These are phyloP conservation scores for Leccinum subgranulosum DNA, from an alignment of 768 basidiomycete species.

Conservation along the genomic window DNA sequence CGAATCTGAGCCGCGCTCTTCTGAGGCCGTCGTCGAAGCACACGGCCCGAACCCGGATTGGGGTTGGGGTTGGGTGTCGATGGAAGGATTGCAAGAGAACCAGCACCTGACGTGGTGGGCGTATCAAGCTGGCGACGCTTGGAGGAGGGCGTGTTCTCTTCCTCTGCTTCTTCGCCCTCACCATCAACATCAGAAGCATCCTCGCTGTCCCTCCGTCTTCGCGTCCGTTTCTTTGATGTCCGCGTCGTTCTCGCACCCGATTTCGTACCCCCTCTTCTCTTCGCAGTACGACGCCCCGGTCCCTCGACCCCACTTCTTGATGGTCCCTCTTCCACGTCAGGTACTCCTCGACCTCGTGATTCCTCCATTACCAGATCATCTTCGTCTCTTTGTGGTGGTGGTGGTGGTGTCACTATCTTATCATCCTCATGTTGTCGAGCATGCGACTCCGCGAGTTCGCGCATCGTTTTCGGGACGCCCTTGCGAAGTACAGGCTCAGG, in stretches of 20 bases:
- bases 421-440: conserved; percentile 1
- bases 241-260: conserved; percentile 7
- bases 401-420: background rate
- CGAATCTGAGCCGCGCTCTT: conserved; percentile 50
- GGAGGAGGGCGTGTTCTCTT: conserved; percentile 16
- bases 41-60: conserved; percentile 39
- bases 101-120: conserved; percentile 5
- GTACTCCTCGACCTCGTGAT: background rate
- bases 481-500: conserved; percentile 7
- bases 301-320: background rate
- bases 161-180: conserved; percentile 7
- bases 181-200: conserved; percentile 23
- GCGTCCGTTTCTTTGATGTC: conserved; percentile 24
- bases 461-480: conserved; percentile 56
- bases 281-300: conserved; percentile 11
- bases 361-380: conserved; percentile 1
- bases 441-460: conserved; percentile 51
- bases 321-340: conserved; percentile 3
- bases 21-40: conserved; percentile 54
- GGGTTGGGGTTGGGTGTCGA: conserved; percentile 10
- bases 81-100: background rate
- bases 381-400: conserved; percentile 23
- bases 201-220: conserved; percentile 23
- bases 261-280: background rate
- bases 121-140: conserved; percentile 32